Base-by-base conservation (phyloP, 768 basidiomycete genomes). In the Strobilomyces dryophilus region DNA sequence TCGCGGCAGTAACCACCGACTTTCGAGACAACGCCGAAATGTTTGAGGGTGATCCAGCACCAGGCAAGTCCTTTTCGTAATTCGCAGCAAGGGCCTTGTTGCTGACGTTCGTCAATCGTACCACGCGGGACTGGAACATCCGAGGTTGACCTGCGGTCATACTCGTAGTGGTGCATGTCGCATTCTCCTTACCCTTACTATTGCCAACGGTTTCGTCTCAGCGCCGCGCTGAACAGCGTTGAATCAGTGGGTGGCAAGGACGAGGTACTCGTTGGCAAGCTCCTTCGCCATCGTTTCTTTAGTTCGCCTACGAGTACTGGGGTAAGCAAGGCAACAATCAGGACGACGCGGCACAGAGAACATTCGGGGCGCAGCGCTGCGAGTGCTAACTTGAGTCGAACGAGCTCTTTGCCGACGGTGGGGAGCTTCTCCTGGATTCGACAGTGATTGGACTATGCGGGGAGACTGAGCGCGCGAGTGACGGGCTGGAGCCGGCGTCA, bases 101-200 rank as follows among this genome's bases (percentile, higher is more conserved):
- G 8, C 29, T n/a, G 42, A 50, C 15, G 32, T 44, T 46, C 40
- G 6, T 15, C 10, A 17, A 27, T 3, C 32, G 53, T 46, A 49
- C 53, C 40, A 35, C 48, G 41, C 46, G 18, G 37, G 49, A 47
- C 47, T 45, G 49, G 52, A 45, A 32, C 41, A 14, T 10, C 17
- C 51, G 31, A 27, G 36, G 41, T 41, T 49, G 4, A 20, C 32
- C 52, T 46, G 39, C 24, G 2, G 24, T 24, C 24, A 24, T 7
- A 43, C 47, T 58, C 53, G 32, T 46, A 18, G 42, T 56, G 45
- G 47, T 32, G 5, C 42, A 37, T 37, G 50, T 2, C 20, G 29
- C 41, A 39, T 65, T 64, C 46, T 65, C 65, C 34, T 58, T 32
- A 45, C n/a, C 18, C 10, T n/a, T 39, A 29, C 24, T 24, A 24